Percentiles rank a stretch among this genome's conserved stretches.
These are phyloP conservation scores for Boletus rubroflammeus DNA, from an alignment of 768 basidiomycete genomes.

Conservation along the genomic window DNA sequence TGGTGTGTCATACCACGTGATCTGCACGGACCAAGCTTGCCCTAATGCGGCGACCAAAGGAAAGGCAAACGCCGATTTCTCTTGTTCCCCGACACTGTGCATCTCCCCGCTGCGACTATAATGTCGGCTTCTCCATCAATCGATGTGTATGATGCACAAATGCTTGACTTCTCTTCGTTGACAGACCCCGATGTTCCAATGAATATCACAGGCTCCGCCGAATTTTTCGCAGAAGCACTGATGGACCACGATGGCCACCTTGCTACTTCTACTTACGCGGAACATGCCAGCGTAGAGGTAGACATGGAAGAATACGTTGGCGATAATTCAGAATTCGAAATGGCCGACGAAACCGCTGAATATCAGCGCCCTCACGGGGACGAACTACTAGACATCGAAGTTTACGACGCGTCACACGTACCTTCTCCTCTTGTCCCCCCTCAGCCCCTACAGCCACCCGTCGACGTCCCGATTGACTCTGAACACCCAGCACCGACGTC, in stretches of 20 bases:
- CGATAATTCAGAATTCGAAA: slow-evolving; percentile 49
- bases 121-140: slow-evolving; percentile 34
- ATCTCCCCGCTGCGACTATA: slow-evolving; percentile 10
- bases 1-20: slow-evolving; percentile 20
- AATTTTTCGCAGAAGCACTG: slow-evolving; percentile 48
- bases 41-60: slow-evolving; percentile 17
- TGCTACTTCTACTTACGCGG: slow-evolving; percentile 23
- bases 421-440: slow-evolving; percentile 26
- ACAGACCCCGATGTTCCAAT: slow-evolving; percentile 61
- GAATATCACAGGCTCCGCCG: slow-evolving; percentile 42
- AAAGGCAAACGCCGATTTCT: slow-evolving; percentile 15
- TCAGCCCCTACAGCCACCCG: slow-evolving; percentile 13
- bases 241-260: slow-evolving; percentile 58
- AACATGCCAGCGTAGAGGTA: slow-evolving; percentile 51
- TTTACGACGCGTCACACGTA: slow-evolving; percentile 37
- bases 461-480: slow-evolving; percentile 17
- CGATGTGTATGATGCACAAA: slow-evolving; percentile 59
- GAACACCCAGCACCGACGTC: slow-evolving; percentile 5
- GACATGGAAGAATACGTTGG: slow-evolving; percentile 59
- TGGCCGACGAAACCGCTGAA: slow-evolving; percentile 33
- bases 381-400: slow-evolving; percentile 39
- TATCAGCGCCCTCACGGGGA: slow-evolving; percentile 19
- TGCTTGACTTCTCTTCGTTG: slow-evolving; percentile 57
- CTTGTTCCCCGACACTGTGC: slow-evolving; percentile 15
- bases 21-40: slow-evolving; percentile 31